These are phyloP conservation scores for Sesbania bispinosa DNA, from an alignment of 306 rosid species.

Conservation along the genomic window DNA sequence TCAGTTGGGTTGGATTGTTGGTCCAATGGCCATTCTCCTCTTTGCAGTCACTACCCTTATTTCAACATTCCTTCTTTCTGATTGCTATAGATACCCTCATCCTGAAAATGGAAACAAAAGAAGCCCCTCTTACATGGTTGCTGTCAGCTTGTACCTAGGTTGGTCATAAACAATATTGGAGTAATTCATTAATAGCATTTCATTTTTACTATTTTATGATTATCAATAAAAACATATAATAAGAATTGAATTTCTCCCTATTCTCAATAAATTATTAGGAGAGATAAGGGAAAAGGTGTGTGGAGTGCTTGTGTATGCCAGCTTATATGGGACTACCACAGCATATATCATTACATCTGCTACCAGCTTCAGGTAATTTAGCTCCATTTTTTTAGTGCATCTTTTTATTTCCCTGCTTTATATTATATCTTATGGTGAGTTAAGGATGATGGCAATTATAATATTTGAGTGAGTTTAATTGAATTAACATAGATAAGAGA, in stretches of 20 bases:
- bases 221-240: neutral
- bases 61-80: slow-evolving; percentile 46
- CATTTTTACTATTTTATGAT: too few species aligned
- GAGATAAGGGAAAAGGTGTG: neutral
- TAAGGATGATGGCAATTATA: too few species aligned
- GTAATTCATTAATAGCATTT: too few species aligned
- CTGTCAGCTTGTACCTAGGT: slow-evolving; percentile 42
- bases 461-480: too few species aligned
- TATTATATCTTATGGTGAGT: neutral
- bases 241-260: too few species aligned
- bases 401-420: neutral
- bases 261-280: too few species aligned
- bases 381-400: neutral
- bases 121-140: slow-evolving; percentile 37
- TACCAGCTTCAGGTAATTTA: slow-evolving; percentile 50
- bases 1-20: slow-evolving; percentile 78
- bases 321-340: slow-evolving; percentile 35
- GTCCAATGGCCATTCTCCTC: slow-evolving; percentile 39
- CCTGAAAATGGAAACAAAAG: slow-evolving; percentile 36
- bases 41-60: slow-evolving; percentile 49
- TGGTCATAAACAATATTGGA: too few species aligned
- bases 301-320: slow-evolving; percentile 15
- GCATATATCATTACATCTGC: slow-evolving; percentile 61
- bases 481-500: too few species aligned
- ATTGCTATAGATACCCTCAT: slow-evolving; percentile 54